Evolutionary conservation across 805 yeast genomes (phyloP), one percentile per base, ranked within the genome.

Genomic region (Nadsonia fulvescens): DNA sequence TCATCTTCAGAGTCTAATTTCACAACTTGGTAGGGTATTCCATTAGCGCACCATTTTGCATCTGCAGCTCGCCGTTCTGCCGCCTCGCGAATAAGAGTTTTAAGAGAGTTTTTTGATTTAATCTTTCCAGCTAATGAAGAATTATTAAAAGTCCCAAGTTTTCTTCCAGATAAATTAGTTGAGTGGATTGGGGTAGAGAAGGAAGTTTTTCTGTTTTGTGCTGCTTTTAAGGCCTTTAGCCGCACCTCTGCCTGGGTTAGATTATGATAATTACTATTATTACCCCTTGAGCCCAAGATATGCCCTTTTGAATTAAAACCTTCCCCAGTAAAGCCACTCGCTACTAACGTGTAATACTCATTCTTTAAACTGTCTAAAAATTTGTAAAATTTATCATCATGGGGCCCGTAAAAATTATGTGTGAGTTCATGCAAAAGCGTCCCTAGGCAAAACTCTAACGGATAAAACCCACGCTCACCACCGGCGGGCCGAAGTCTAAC

Each of bases 401-500:
- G 96, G 0, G 92, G 76, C 0, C 94, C 93, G 40, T 54, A 54
- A 12, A 58, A 44, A 44, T 81, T 83, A 45, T 86, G 96, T 2
- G 79, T 65, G 21, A 86, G 55, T 45, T 86, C 96, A 47, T 86
- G 96, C 4, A 86, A 53, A 69, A 82, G 64, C 0, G 93, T 81
- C 1, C 82, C 93, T 14, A 83, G 43, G 2, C 83, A 50, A 26
- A 69, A 70, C 47, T 49, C 55, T 22, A 71, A 51, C 1, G 82
- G 72, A 11, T 70, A 44, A 44, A 83, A 82, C 30, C 42, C 39
- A 16, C 39, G 38, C 14, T 57, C 58, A 37, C 74, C 64, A 12
- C 52, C 46, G 5, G 69, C 65, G 15, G 63, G 61, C 30, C 96
- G 55, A 18, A 86, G 52, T 31, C 95, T 47, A 7, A 86, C 42